Evolutionary conservation across 1,284 basidiomycete genomes (phyloP).

Genomic region (Ceratobasidium papillatum): DNA sequence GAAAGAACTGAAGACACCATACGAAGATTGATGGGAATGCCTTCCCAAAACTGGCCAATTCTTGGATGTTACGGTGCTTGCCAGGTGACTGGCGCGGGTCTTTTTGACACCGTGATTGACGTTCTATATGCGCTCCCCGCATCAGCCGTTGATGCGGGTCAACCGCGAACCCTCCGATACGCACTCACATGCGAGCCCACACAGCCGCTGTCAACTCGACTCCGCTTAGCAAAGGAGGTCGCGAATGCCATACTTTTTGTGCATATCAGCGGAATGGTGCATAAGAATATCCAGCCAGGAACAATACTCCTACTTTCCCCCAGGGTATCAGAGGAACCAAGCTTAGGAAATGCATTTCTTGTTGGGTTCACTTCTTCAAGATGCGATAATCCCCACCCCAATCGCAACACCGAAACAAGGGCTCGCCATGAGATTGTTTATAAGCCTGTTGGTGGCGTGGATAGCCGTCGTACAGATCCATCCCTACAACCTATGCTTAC

Average conservation of each 20-base stretch:
- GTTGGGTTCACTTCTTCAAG: neutral
- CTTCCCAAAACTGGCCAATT: neutral
- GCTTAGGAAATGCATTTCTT: neutral
- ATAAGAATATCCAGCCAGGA: slow-evolving; percentile 3
- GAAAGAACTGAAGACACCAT: neutral
- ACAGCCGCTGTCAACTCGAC: neutral
- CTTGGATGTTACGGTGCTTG: neutral
- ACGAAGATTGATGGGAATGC: neutral
- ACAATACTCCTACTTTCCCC: neutral
- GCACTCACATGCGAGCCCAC: neutral
- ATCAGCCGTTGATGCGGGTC: no score
- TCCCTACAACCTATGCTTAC: no score
- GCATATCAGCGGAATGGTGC: neutral
- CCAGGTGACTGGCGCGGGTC: no score
- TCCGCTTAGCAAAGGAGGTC: neutral
- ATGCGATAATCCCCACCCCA: no score
- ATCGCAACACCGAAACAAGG: no score
- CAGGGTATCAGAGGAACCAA: no score
- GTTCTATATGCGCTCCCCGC: neutral
- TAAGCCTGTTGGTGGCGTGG: no score
- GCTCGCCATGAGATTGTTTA: no score
- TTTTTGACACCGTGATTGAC: no score
- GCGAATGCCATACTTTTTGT: slow-evolving; percentile 1
- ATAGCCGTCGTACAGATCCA: no score
- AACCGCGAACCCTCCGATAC: neutral